Evolutionary conservation across 2,329 filamentous ascomycete genomes (phyloP), one percentile per base, ranked within the genome.

Genomic region (Colletotrichum sp.): DNA sequence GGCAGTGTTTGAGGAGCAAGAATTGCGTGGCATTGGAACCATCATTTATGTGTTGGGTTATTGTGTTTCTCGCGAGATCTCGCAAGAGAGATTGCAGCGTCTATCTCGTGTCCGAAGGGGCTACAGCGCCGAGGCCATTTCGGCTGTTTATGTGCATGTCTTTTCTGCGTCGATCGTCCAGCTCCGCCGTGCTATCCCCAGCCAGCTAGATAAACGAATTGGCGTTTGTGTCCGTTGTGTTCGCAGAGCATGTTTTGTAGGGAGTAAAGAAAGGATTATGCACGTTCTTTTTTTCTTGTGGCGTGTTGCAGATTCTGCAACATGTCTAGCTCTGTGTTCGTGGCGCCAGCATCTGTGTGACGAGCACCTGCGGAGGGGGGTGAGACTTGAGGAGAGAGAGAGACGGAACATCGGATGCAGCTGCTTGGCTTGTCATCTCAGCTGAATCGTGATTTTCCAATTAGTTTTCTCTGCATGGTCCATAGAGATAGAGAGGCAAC

Each of bases 291-390:
- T 56, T 62, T 38, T 34, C 55, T 43, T 63, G 73, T 75, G 62
- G 73, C 73, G 69, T 75, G 62, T 72, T 71, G 73, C 73, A 75
- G 69, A 72, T 43, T 75, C 73, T 75, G 73, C 69, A 75, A 72
- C 69, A 68, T 75, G 72, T 75, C 73, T 72, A 61, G 34, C 32
- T 61, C 59, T 56, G 67, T 61, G 28, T 43, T 38, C 34, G 67
- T 52, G 36, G 63, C 72, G 56, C 72, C 62, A 74, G 69, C 58
- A 30, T 61, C 58, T 32, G 58, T 61, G 58, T 34, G 58, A 61
- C 28, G 48, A 71, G 71, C 48, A 65, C 48, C 48, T 30, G 59
- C 18, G 38, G 38, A 43, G 38, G 38, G 38, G 38, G 38, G 38
- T 43, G 38, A n/a, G 38, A 48, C 18, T 48, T 48, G 38, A 18